Evolutionary conservation across 441 rosid species (phyloP), one percentile per base, ranked within the genome.

Genomic region (Pelargonium citronellum): DNA sequence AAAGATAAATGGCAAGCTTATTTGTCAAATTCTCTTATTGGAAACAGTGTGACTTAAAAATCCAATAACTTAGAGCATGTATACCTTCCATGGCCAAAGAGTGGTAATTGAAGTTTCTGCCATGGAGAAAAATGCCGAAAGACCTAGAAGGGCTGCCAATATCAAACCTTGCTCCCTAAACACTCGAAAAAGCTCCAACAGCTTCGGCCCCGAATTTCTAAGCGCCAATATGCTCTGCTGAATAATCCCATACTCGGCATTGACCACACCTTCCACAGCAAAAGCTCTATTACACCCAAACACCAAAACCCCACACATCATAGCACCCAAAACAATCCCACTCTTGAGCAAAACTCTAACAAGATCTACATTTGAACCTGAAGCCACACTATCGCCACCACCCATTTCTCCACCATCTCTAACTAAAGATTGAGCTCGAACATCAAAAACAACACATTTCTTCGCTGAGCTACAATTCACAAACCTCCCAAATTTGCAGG

Each of bases 51-150:
- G 63, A 57, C 1, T 19, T 9, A 17, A 6, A 19, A 57, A 19
- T 58, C 20, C 5, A 24, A 58, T 58, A 20, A 1, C 64, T 34
- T 27, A 57, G 72, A 10, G 71, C 69, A 22, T 16, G 64, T 72
- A 79, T 83, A 95, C 99, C 99, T 95, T 95, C 99, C 99, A 95
- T 0, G 99, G 99, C 97, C 98, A 95, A 46, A 95, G 76, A 4
- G 96, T 95, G 20, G 99, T 95, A 55, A 95, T 95, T 44, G 99
- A 85, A 60, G 99, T 95, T 89, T 95, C 99, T 8, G 99, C 98
- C 99, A 95, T 95, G 62, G 99, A 95, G 78, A 92, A 92, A 81
- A 95, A 95, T 2, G 99, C 99, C 10, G 99, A 95, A 19, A 92
- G 87, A 62, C 97, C 86, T 67, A 95, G 80, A 73, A 95, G 87